These are phyloP conservation scores for Porphyridium purpureum DNA, from an alignment of 23 red algal species.

Conservation along the genomic window DNA sequence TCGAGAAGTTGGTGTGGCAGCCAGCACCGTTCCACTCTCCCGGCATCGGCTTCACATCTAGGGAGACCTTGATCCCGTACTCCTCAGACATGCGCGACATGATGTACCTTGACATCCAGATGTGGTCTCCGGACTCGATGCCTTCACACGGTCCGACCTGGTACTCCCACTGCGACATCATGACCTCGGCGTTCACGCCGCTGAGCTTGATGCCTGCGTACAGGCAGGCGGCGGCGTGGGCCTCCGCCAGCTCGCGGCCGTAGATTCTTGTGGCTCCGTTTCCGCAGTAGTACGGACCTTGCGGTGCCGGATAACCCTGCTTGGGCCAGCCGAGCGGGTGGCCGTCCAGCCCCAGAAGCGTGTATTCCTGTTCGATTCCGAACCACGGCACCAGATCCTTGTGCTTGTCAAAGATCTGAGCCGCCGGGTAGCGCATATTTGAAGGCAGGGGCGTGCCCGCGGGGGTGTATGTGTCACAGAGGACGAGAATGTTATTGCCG, in stretches of 20 bases:
- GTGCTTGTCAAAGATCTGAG: slow-evolving; percentile 42
- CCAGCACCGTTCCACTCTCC: slow-evolving; percentile 99
- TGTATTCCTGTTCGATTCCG: slow-evolving; percentile 98
- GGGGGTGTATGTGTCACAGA: slow-evolving; percentile 92
- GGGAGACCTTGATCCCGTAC: slow-evolving; percentile 38
- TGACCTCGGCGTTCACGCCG: slow-evolving; percentile 91
- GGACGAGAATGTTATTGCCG: slow-evolving; percentile 72
- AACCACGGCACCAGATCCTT: slow-evolving; percentile 91
- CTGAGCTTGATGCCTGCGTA: slow-evolving; percentile 87
- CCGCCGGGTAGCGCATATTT: slow-evolving; percentile 64
- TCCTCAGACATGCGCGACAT: slow-evolving; percentile 69
- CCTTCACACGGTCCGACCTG: slow-evolving; percentile 84
- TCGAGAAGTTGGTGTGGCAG: slow-evolving; percentile 97
- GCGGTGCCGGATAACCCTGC: slow-evolving; percentile 67
- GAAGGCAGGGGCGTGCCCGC: slow-evolving; percentile 68
- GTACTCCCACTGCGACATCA: slow-evolving; percentile 92
- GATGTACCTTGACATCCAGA: slow-evolving; percentile 93
- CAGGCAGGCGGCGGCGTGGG: slow-evolving; percentile 83
- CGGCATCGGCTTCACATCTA: slow-evolving; percentile 64
- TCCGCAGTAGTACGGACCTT: slow-evolving; percentile 92
- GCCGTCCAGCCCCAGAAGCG: slow-evolving; percentile 47
- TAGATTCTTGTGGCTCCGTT: slow-evolving; percentile 51
- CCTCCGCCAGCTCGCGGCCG: slow-evolving; percentile 76
- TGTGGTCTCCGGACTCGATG: slow-evolving; percentile 73
- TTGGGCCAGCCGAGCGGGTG: slow-evolving; percentile 79